Evolutionary conservation across 495 filamentous ascomycete species (phyloP).

Genomic region (Pseudomonodictys pantanalensis): DNA sequence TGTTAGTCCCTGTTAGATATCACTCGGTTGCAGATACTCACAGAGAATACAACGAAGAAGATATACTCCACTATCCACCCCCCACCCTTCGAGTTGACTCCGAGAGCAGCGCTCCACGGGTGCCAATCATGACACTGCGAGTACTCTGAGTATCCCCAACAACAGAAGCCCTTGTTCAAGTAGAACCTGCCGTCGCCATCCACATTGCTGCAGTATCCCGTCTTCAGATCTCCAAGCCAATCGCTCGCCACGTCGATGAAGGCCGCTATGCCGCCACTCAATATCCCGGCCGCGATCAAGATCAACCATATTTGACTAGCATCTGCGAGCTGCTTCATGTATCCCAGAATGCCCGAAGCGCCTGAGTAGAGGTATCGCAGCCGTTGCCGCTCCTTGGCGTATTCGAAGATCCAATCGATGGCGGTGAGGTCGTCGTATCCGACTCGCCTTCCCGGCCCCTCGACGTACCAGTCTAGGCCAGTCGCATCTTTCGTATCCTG

Average conservation of each 20-base stretch:
- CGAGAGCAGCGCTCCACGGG: constrained; percentile 74
- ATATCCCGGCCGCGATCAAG: constrained; percentile 72
- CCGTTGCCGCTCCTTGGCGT: constrained; percentile 91
- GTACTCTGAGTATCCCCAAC: constrained; percentile 78
- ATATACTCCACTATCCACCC: constrained; percentile 79
- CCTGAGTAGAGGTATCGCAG: constrained; percentile 69
- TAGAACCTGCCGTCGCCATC: constrained; percentile 81
- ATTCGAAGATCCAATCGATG: constrained; percentile 99
- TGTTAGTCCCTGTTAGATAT: constrained; percentile 9
- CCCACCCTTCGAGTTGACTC: constrained; percentile 61
- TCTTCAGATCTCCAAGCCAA: constrained; percentile 92
- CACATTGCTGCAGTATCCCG: constrained; percentile 76
- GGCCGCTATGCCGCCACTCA: constrained; percentile 80
- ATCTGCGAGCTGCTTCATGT: constrained; percentile 69
- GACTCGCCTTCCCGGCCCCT: constrained; percentile 85
- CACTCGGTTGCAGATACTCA: constrained; percentile 41
- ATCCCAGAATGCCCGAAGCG: constrained; percentile 68
- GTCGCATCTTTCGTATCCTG: constrained; percentile 61
- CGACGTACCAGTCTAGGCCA: constrained; percentile 80
- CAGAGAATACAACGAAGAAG: constrained; percentile 78
- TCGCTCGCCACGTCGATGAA: constrained; percentile 88
- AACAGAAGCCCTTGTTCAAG: constrained; percentile 86
- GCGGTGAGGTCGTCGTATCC: constrained; percentile 96
- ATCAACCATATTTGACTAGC: constrained; percentile 89
- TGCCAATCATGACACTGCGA: constrained; percentile 81